Base-by-base conservation (phyloP, 768 basidiomycete genomes). In the Coprinopsis sp. region DNA sequence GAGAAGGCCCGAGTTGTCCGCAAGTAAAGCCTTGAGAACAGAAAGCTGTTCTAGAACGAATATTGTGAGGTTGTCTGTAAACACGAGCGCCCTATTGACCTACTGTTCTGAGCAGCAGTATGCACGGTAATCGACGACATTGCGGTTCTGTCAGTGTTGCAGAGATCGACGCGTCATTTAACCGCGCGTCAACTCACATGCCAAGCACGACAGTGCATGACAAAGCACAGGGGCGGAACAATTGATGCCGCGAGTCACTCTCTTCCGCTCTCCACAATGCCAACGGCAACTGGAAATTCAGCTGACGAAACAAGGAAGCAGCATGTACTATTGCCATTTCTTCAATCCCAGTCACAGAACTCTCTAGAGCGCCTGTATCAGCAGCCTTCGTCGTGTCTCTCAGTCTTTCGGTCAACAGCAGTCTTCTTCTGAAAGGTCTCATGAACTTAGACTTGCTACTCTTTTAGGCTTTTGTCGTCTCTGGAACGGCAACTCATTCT, bases 401-500 rank as follows among this genome's bases (percentile, higher is more conserved):
- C 89, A 21, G 83, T 96, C 64, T 92, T 92, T 66, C 81, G 92
- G 87, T 90, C 51, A 52, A 72, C 62, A 39, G 27, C 34, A 38
- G n/a, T 42, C 46, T 34, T 44, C 40, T 22, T 36, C 42, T 36
- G 51, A 42, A 33, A 22, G 29, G 45, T 49, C 48, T 42, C 39
- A 27, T 52, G 36, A 50, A 42, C 33, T 58, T 57, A 57, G 46
- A 61, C 48, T 24, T 47, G 51, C 37, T 56, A 38, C 44, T 43
- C 30, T 28, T 45, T 51, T 59, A 92, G 91, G 44, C 69, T 95
- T 21, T 66, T 96, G 29, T 81, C 78, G 2, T 79, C 88, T 16
- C 60, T 93, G 18, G 87, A 92, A 58, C 74, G 90, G 46, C 92
- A 95, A 59, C 70, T 94, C 22, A 77, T 91, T 25, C 87, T 94